phyloP scores from a whole-genome alignment of 2,329 filamentous ascomycete species.

The Penicillium sp. region DNA sequence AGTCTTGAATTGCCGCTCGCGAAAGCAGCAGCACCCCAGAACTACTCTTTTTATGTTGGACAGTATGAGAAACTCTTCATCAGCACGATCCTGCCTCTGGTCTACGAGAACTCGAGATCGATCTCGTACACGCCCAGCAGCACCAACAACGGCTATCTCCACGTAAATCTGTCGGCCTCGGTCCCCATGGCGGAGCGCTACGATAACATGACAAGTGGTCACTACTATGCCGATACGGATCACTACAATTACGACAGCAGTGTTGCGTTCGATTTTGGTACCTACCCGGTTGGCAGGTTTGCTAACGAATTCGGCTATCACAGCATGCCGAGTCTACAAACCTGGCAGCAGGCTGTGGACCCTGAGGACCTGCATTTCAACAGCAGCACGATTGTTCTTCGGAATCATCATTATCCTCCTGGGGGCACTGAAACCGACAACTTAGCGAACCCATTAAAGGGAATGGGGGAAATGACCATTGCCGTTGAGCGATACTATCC shows the following conservation, averaged over 20 bases:
- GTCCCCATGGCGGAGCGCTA: conserved; percentile 54
- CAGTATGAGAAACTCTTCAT: conserved; percentile 57
- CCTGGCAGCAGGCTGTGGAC: conserved; percentile 51
- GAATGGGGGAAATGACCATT: conserved; percentile 53
- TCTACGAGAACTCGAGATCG: conserved; percentile 54
- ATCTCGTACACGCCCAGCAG: conserved; percentile 58
- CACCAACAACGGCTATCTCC: conserved; percentile 54
- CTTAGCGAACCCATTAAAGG: conserved; percentile 28
- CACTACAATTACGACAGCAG: conserved; percentile 54
- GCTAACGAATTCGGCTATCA: conserved; percentile 61
- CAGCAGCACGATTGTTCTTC: conserved; percentile 48
- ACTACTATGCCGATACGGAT: conserved; percentile 56
- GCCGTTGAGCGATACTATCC: conserved; percentile 54
- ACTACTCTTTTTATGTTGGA: conserved; percentile 39
- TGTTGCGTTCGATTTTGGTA: conserved; percentile 49
- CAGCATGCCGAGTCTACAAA: conserved; percentile 56
- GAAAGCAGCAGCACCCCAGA: conserved; percentile 40
- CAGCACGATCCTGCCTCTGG: conserved; percentile 48
- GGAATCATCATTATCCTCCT: conserved; percentile 56
- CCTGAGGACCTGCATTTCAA: conserved; percentile 53
- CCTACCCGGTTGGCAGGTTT: conserved; percentile 55
- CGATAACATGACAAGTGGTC: conserved; percentile 47
- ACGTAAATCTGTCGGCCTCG: conserved; percentile 48
- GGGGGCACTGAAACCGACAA: conserved; percentile 45
- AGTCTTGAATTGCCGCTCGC: conserved; percentile 46